Conservation (phyloP, 805 yeast species). For the Starmerella kuoi region DNA sequence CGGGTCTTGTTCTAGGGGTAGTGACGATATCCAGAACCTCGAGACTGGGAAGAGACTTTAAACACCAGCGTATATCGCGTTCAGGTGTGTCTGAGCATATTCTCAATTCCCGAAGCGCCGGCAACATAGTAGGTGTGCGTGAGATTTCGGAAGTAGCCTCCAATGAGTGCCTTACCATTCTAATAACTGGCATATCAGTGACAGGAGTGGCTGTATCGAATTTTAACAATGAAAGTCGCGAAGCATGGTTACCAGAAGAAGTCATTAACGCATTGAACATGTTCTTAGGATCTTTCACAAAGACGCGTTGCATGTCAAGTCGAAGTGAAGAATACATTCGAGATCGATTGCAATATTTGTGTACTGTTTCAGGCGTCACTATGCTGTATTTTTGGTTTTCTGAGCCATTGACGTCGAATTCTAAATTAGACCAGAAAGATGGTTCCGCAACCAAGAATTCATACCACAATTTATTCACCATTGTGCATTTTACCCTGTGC, state of each 20-base stretch:
- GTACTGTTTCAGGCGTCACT: constrained; percentile 2
- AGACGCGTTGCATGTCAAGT: constrained; percentile 9
- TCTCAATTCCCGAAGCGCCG: constrained; percentile 4
- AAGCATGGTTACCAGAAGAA: neutral
- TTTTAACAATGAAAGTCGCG: constrained; percentile 7
- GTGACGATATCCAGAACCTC: constrained; percentile 12
- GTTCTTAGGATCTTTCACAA: constrained; percentile 7
- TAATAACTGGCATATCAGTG: neutral
- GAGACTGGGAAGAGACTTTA: constrained; percentile 11
- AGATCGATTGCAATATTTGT: constrained; percentile 6
- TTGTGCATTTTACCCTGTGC: constrained; percentile 4
- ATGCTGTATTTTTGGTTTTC: neutral
- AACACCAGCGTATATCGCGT: constrained; percentile 16
- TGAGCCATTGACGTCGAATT: neutral
- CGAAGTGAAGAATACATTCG: neutral
- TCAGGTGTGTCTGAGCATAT: constrained; percentile 14
- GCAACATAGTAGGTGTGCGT: neutral
- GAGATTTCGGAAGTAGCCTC: neutral
- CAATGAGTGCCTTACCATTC: constrained; percentile 7
- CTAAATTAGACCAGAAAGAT: constrained; percentile 14
- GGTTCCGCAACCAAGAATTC: constrained; percentile 9
- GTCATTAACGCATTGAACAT: constrained; percentile 4
- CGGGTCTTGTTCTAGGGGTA: neutral
- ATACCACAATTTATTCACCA: constrained; percentile 14
- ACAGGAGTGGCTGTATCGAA: constrained; percentile 8